Evolutionary conservation across 305 asterid genomes (phyloP).

Genomic region (Fraxinus velutina): DNA sequence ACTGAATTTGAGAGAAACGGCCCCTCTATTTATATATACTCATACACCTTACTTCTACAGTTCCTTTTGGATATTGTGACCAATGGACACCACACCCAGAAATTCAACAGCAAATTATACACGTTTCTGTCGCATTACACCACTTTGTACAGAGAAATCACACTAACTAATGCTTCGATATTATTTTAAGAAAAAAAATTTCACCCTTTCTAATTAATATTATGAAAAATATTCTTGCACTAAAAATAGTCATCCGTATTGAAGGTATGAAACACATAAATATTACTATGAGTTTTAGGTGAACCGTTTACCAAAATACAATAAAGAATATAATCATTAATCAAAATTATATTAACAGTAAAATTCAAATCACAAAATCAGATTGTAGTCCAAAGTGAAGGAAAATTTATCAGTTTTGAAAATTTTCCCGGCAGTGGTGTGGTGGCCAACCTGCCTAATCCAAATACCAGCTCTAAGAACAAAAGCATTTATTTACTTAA

Average conservation of each 20-base stretch:
- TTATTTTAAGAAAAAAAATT: not conserved
- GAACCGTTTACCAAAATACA: not conserved
- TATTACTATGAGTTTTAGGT: not conserved
- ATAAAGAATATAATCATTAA: not conserved
- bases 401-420: not conserved
- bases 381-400: not conserved
- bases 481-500: not conserved
- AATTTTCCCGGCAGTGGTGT: not conserved
- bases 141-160: conserved; percentile 15
- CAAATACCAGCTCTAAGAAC: not conserved
- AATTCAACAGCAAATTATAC: conserved; percentile 6
- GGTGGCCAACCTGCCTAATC: conserved; percentile 20
- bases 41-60: not conserved
- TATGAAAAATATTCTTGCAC: not conserved
- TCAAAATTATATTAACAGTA: not conserved
- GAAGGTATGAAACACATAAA: not conserved
- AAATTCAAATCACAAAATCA: not conserved
- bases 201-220: not conserved
- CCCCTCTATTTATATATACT: conserved; percentile 21
- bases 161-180: not conserved
- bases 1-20: conserved; percentile 21
- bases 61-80: conserved; percentile 10
- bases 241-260: not conserved
- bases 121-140: conserved; percentile 28
- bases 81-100: conserved; percentile 11